Conservation (phyloP, 176 grass and related monocot species). For the Carex scoparia region DNA sequence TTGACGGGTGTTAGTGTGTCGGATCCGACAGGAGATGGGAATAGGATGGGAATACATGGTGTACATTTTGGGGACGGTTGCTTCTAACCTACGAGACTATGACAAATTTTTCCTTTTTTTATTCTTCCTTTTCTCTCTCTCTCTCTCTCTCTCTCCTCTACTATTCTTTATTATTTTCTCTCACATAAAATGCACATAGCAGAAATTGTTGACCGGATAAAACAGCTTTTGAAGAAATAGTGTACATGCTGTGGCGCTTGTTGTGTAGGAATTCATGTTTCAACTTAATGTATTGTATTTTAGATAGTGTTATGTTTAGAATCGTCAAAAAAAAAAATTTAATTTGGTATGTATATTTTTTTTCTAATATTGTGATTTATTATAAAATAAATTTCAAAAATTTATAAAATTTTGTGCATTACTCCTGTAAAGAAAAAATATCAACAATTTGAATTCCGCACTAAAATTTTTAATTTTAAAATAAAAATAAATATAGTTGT, state of each 20-base stretch:
- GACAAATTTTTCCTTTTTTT: not conserved
- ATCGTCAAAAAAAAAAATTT: not conserved
- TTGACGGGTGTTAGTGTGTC: no score
- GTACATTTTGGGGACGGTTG: no score
- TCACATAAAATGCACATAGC: not conserved
- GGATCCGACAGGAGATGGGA: no score
- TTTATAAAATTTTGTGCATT: no score
- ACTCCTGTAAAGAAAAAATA: no score
- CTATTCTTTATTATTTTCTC: not conserved
- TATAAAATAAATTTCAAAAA: no score
- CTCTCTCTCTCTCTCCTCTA: not conserved
- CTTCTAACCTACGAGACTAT: not conserved
- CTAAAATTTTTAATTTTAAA: no score
- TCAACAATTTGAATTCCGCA: no score
- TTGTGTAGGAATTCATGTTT: not conserved
- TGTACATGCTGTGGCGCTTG: not conserved
- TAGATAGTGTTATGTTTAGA: not conserved
- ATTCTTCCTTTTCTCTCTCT: not conserved
- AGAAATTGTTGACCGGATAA: constrained; percentile 20
- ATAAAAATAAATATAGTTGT: no score
- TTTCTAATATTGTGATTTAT: no score
- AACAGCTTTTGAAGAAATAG: not conserved
- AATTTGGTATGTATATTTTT: not conserved
- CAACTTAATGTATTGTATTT: not conserved
- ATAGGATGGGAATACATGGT: no score